These are phyloP conservation scores for Santalum album DNA, from an alignment of 164 flowering plant genomes.

Conservation along the genomic window DNA sequence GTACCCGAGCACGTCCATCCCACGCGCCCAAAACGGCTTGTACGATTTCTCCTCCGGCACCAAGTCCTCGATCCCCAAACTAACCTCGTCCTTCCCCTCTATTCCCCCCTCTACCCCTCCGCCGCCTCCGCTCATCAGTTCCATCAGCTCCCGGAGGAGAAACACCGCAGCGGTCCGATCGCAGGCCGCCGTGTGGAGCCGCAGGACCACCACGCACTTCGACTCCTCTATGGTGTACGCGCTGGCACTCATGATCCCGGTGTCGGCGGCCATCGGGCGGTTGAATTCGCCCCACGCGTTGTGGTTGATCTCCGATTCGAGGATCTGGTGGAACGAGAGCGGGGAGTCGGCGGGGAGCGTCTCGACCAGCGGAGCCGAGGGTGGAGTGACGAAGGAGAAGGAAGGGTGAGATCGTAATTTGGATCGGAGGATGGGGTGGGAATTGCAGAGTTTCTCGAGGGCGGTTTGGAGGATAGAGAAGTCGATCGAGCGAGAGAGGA, in stretches of 20 bases:
- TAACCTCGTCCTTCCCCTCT: slow-evolving; percentile 11
- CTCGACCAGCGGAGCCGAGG: slow-evolving; percentile 23
- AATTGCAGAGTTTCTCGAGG: slow-evolving; percentile 48
- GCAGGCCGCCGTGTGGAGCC: slow-evolving; percentile 65
- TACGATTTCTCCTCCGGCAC: slow-evolving; percentile 16
- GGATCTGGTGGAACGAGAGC: slow-evolving; percentile 38
- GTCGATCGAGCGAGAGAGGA: slow-evolving; percentile 40
- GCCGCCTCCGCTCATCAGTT: slow-evolving; percentile 14
- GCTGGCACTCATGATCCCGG: slow-evolving; percentile 33
- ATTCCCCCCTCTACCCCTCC: slow-evolving; percentile 10
- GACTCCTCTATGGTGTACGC: slow-evolving; percentile 29
- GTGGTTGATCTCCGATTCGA: slow-evolving; percentile 61
- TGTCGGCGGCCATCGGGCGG: slow-evolving; percentile 7
- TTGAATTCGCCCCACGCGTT: slow-evolving; percentile 40
- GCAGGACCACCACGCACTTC: slow-evolving; percentile 41
- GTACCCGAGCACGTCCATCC: slow-evolving; percentile 26
- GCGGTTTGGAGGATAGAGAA: slow-evolving; percentile 32
- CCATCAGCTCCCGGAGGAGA: slow-evolving; percentile 37
- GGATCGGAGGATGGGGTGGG: slow-evolving; percentile 74
- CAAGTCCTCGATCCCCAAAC: slow-evolving; percentile 23
- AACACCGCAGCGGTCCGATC: slow-evolving; percentile 61
- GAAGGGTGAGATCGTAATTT: slow-evolving; percentile 26
- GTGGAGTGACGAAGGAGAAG: slow-evolving; percentile 34
- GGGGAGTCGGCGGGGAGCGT: slow-evolving; percentile 16
- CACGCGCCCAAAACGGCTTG: slow-evolving; percentile 21